These are phyloP conservation scores for Serendipita sp. DNA, from an alignment of 768 basidiomycete species.

Conservation along the genomic window DNA sequence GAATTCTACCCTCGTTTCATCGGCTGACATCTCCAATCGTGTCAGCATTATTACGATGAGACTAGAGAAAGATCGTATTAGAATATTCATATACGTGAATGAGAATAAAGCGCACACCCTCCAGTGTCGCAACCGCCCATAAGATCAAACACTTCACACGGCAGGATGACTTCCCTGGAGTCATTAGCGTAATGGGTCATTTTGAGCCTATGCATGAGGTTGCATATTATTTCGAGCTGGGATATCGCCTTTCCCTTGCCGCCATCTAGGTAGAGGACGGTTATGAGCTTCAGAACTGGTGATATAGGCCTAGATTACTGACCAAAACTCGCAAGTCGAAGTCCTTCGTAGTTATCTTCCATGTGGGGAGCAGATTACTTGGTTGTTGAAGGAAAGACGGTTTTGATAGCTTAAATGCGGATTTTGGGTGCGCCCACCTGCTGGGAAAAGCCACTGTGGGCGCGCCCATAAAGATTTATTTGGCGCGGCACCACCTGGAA, in stretches of 20 bases:
- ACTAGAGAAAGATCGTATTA: neutral
- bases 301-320: no score
- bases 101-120: slow-evolving; percentile 12
- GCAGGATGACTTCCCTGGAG: neutral
- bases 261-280: neutral
- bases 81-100: neutral
- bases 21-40: slow-evolving; percentile 3
- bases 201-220: neutral
- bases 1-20: neutral
- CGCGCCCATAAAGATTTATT: no score
- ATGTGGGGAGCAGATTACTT: no score
- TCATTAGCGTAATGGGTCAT: neutral
- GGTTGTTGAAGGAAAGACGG: no score
- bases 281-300: no score
- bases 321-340: no score
- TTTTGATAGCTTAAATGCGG: no score
- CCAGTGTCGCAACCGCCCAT: slow-evolving; percentile 18
- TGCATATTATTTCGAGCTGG: neutral
- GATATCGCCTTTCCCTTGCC: neutral
- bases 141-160: slow-evolving; percentile 18
- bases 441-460: no score
- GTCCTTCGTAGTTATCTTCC: no score
- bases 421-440: no score
- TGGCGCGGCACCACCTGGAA: no score
- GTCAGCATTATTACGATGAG: slow-evolving; percentile 9